Conservation (phyloP, 2,329 filamentous ascomycete genomes). For the Penicillium sp. region DNA sequence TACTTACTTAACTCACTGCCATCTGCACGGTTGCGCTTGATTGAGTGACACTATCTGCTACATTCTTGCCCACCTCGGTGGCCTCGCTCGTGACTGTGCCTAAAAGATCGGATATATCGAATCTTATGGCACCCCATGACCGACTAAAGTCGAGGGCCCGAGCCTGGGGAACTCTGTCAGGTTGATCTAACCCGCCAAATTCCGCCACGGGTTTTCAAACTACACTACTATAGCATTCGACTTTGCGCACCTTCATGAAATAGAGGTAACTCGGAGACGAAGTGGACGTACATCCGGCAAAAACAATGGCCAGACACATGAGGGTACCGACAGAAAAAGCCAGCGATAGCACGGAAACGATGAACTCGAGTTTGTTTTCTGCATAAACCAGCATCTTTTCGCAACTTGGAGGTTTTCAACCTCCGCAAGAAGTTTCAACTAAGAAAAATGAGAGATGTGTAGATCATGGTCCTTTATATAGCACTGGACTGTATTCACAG, state of each 20-base stretch:
- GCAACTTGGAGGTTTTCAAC: background rate
- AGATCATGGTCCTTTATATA: too few species aligned
- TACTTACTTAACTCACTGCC: background rate
- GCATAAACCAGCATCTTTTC: background rate
- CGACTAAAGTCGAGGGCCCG: background rate
- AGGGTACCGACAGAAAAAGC: background rate
- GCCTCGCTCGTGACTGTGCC: background rate
- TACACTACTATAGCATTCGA: background rate
- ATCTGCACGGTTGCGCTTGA: background rate
- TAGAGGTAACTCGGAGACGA: background rate
- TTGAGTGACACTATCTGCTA: background rate
- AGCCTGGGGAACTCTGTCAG: conserved; percentile 1
- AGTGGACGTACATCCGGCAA: conserved; percentile 2
- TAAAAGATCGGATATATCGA: background rate
- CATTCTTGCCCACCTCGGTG: background rate
- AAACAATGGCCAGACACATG: conserved; percentile 2
- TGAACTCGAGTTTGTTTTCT: background rate
- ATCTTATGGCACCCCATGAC: background rate
- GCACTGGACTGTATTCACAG: too few species aligned
- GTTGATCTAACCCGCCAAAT: background rate
- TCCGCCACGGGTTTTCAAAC: background rate
- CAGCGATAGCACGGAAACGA: background rate
- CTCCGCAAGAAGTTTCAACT: background rate
- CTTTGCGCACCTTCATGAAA: conserved; percentile 1
- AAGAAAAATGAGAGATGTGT: too few species aligned